Conservation (phyloP, 2,329 filamentous ascomycete genomes). For the Massarina eburnea region DNA sequence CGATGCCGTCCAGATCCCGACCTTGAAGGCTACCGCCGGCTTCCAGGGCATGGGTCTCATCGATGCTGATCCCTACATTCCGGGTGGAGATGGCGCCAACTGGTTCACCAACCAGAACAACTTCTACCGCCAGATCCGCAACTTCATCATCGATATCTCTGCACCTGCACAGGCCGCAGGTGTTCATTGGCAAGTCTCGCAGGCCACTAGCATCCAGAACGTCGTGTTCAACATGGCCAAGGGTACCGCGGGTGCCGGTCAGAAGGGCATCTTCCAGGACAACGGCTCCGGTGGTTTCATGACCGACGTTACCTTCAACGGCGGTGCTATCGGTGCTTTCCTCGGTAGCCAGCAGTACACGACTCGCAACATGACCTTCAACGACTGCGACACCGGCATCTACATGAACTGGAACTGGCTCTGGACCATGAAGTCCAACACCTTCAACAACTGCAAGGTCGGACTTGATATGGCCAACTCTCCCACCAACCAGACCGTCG, state of each 20-base stretch:
- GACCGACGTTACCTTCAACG: conserved; percentile 61
- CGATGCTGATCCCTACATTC: conserved; percentile 81
- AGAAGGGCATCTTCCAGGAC: conserved; percentile 63
- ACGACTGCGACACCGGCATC: conserved; percentile 52
- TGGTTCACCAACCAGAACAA: conserved; percentile 59
- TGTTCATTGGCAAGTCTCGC: conserved; percentile 70
- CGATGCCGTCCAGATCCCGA: conserved; percentile 71
- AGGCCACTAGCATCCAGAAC: conserved; percentile 66
- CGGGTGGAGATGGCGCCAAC: conserved; percentile 56
- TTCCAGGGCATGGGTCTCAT: conserved; percentile 89
- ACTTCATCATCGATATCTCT: conserved; percentile 54
- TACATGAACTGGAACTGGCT: conserved; percentile 60
- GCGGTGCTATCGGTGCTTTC: conserved; percentile 61
- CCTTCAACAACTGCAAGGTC: conserved; percentile 50
- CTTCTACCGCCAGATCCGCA: conserved; percentile 59
- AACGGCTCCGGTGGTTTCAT: conserved; percentile 63
- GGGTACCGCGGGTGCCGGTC: conserved; percentile 48
- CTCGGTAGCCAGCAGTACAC: conserved; percentile 67
- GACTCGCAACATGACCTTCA: conserved; percentile 54
- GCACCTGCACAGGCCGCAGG: conserved; percentile 46
- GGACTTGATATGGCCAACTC: conserved; percentile 54
- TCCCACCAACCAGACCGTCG: conserved; percentile 73
- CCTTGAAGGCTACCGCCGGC: conserved; percentile 62
- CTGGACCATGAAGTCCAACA: conserved; percentile 51
- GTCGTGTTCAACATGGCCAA: conserved; percentile 60